Evolutionary conservation across 2,329 filamentous ascomycete species (phyloP).

Genomic region (Cyphellophora europaea): DNA sequence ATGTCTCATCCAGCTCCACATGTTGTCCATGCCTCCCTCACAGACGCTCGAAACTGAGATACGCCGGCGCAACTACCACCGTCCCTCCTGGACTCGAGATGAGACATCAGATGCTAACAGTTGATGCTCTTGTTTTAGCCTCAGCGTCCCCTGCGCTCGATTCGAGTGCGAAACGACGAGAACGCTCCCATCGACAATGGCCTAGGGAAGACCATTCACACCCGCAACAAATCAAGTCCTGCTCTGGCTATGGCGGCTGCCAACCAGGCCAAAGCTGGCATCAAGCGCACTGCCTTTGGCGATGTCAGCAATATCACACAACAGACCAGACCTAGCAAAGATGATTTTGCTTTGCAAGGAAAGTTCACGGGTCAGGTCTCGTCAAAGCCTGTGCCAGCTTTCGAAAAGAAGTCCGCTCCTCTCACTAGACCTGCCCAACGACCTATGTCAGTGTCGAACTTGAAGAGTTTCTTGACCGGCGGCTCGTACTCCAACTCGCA

Average conservation of each 20-base stretch:
- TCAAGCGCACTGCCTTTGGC: slow-evolving; percentile 70
- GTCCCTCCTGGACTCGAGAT: too few species aligned
- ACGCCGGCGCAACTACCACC: too few species aligned
- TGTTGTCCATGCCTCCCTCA: not conserved
- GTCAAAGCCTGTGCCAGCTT: slow-evolving; percentile 22
- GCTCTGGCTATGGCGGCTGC: slow-evolving; percentile 48
- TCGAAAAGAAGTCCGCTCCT: slow-evolving; percentile 31
- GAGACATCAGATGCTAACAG: too few species aligned
- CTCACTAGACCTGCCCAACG: slow-evolving; percentile 55
- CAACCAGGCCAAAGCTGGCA: slow-evolving; percentile 49
- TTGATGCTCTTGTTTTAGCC: too few species aligned
- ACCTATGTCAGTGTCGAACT: slow-evolving; percentile 33
- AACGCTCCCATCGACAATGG: slow-evolving; percentile 46
- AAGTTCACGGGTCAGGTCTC: slow-evolving; percentile 32
- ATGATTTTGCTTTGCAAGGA: slow-evolving; percentile 44
- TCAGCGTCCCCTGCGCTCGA: slow-evolving; percentile 52
- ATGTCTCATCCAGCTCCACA: slow-evolving; percentile 15
- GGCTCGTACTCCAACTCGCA: not conserved
- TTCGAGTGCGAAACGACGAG: slow-evolving; percentile 59
- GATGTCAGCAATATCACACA: slow-evolving; percentile 66
- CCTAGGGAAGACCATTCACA: slow-evolving; percentile 55
- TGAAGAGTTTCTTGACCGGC: slow-evolving; percentile 30
- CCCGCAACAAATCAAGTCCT: slow-evolving; percentile 70
- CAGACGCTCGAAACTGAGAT: too few species aligned
- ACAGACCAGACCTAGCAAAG: slow-evolving; percentile 34